Conservation (phyloP, 2,329 filamentous ascomycete genomes). For the Trichophaea hybrida region DNA sequence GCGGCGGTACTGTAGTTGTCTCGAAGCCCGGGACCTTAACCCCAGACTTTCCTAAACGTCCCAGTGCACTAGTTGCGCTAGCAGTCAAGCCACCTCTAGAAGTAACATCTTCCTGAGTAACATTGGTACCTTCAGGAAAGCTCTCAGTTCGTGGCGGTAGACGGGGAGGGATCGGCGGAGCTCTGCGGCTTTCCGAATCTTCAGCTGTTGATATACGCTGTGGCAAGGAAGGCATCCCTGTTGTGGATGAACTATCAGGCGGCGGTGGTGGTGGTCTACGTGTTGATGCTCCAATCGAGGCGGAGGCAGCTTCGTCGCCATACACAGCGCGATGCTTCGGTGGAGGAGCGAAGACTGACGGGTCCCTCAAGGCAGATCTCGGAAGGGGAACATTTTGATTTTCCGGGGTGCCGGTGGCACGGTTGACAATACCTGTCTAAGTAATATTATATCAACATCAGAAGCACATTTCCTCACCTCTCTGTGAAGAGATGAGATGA, state of each 20-base stretch:
- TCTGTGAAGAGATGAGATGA: not conserved
- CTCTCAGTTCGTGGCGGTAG: constrained; percentile 39
- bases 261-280: constrained; percentile 26
- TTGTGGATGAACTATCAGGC: not conserved
- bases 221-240: constrained; percentile 14
- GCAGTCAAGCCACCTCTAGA: constrained; percentile 16
- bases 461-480: not conserved
- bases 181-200: constrained; percentile 4
- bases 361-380: constrained; percentile 58
- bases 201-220: constrained; percentile 15
- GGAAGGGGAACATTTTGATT: constrained; percentile 38
- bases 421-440: not conserved
- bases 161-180: constrained; percentile 47
- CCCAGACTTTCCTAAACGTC: constrained; percentile 56
- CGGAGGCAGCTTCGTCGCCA: constrained; percentile 4
- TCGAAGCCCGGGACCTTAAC: constrained; percentile 65
- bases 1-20: constrained; percentile 37
- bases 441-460: not conserved
- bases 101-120: constrained; percentile 30
- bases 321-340: constrained; percentile 39
- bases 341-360: constrained; percentile 62
- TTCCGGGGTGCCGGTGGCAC: not conserved
- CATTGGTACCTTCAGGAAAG: constrained; percentile 36
- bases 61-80: constrained; percentile 30
- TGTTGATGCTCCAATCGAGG: constrained; percentile 23